Conservation (phyloP, 2,329 filamentous ascomycete genomes). For the Arthroderma sp. region DNA sequence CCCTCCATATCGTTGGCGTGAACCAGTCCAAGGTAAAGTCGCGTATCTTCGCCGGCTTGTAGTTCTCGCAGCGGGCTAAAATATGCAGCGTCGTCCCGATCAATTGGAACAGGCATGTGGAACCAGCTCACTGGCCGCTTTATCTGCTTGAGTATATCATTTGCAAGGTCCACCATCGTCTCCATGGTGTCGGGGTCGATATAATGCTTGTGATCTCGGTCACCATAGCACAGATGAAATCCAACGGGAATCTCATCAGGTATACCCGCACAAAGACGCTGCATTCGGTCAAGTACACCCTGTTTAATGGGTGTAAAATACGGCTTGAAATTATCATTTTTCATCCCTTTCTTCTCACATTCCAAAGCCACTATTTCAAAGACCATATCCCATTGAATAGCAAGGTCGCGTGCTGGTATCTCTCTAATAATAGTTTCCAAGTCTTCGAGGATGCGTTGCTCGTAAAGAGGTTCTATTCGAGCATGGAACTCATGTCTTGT, state of each 20-base stretch:
- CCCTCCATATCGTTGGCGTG: conserved; percentile 28
- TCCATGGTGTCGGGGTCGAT: conserved; percentile 28
- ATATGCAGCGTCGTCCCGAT: conserved; percentile 24
- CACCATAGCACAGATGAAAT: conserved; percentile 38
- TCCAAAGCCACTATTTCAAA: conserved; percentile 18
- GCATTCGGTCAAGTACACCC: conserved; percentile 23
- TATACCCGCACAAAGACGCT: conserved; percentile 20
- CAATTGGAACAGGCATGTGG: conserved; percentile 34
- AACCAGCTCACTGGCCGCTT: conserved; percentile 26
- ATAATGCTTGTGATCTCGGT: conserved; percentile 32
- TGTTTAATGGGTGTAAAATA: conserved; percentile 23
- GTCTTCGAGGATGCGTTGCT: conserved; percentile 13
- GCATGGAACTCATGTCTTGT: conserved; percentile 14
- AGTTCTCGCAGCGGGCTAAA: conserved; percentile 27
- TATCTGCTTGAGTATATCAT: conserved; percentile 17
- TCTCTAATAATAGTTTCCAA: conserved; percentile 15
- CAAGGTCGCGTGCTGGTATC: conserved; percentile 20
- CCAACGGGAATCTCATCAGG: conserved; percentile 28
- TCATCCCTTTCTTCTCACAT: conserved; percentile 6
- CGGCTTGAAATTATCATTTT: conserved; percentile 11
- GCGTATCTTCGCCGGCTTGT: conserved; percentile 15
- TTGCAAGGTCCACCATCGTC: conserved; percentile 26
- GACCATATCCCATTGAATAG: conserved; percentile 21
- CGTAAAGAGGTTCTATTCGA: conserved; percentile 18
- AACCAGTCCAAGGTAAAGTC: conserved; percentile 30